Conservation (phyloP, 2,329 filamentous ascomycete species). For the Alternaria novae-zelandiae region DNA sequence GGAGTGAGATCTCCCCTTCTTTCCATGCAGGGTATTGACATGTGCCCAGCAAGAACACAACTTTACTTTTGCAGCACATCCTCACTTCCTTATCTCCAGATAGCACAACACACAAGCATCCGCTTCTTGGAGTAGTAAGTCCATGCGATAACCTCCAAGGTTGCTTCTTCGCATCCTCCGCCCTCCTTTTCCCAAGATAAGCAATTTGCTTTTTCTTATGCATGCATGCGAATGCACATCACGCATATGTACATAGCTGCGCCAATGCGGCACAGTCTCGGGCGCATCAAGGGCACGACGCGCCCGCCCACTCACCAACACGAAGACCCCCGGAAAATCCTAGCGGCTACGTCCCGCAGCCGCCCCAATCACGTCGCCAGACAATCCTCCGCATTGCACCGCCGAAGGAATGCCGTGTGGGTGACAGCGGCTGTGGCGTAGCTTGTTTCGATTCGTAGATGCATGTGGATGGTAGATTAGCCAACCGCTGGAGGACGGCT, state of each 20-base stretch:
- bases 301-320: neutral
- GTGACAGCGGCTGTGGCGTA: neutral
- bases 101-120: neutral
- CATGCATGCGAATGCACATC: neutral
- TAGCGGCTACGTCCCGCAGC: neutral
- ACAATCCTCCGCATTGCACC: neutral
- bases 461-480: neutral
- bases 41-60: neutral
- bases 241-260: neutral
- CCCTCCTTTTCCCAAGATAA: neutral
- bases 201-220: neutral
- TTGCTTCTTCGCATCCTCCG: neutral
- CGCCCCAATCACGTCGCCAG: neutral
- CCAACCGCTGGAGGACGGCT: conserved; percentile 16
- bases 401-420: neutral
- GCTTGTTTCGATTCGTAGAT: neutral
- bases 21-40: neutral
- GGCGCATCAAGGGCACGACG: neutral
- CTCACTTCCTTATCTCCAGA: neutral
- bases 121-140: neutral
- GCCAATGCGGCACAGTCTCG: neutral
- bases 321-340: neutral
- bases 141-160: fast-evolving
- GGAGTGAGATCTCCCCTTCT: neutral
- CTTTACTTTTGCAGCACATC: neutral